Percentiles rank a stretch among this genome's conserved stretches.
Conservation (phyloP, 345 rosid genomes). For the Balakata baccata region DNA sequence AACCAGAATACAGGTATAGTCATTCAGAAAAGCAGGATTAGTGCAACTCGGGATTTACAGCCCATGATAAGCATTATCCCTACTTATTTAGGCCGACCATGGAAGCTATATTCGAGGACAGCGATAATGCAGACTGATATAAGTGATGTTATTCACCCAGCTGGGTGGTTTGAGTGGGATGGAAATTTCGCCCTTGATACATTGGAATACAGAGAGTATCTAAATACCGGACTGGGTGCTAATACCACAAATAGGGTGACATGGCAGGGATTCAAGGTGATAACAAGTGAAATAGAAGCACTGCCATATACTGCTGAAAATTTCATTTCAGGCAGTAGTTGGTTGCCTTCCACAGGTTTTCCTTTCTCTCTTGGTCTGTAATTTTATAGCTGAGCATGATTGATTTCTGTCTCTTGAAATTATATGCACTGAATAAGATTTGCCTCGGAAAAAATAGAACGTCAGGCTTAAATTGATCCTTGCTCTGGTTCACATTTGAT, state of each 20-base stretch:
- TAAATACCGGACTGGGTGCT: slow-evolving; percentile 62
- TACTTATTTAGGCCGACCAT: slow-evolving; percentile 70
- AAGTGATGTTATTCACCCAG: slow-evolving; percentile 54
- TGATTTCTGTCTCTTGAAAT: neutral
- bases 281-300: slow-evolving; percentile 38
- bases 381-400: neutral
- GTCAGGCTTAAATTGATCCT: neutral
- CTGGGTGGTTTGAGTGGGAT: slow-evolving; percentile 64
- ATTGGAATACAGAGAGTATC: slow-evolving; percentile 54
- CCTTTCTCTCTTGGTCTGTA: slow-evolving; percentile 54
- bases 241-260: slow-evolving; percentile 45
- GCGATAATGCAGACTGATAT: slow-evolving; percentile 58
- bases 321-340: slow-evolving; percentile 52
- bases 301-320: slow-evolving; percentile 42
- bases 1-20: slow-evolving; percentile 72
- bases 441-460: neutral
- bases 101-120: slow-evolving; percentile 62
- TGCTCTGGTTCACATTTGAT: neutral
- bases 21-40: slow-evolving; percentile 64
- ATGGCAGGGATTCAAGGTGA: slow-evolving; percentile 53
- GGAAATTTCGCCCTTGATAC: slow-evolving; percentile 62
- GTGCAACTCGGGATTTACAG: slow-evolving; percentile 52
- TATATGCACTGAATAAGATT: neutral
- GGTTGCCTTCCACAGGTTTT: slow-evolving; percentile 65
- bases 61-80: slow-evolving; percentile 29